Percentiles rank a stretch among this genome's conserved stretches.
Evolutionary conservation across 192 early-diverging fungal genomes (phyloP).

Genomic region (Thoreauomyces humboldtii): DNA sequence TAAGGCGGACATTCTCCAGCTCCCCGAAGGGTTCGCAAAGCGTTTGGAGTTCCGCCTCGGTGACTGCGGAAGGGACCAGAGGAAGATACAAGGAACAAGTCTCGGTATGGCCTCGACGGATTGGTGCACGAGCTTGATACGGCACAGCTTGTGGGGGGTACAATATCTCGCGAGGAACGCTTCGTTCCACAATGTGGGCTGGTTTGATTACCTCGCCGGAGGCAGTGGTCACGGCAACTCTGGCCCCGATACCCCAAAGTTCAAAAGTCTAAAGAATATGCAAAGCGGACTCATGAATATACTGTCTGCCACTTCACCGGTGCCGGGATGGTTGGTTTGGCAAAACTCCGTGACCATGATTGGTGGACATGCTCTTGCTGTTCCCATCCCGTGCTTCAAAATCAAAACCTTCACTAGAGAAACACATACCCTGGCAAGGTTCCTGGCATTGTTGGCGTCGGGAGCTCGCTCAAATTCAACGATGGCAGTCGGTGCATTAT

Average conservation of each 20-base stretch:
- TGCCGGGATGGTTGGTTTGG: too few relatives aligned
- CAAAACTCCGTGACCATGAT: too few relatives aligned
- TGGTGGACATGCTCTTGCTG: background rate
- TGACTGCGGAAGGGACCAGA: slow-evolving; percentile 15
- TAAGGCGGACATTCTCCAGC: slow-evolving; percentile 21
- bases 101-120: slow-evolving; percentile 4
- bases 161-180: too few relatives aligned
- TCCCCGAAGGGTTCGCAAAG: slow-evolving; percentile 9
- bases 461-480: slow-evolving; percentile 5
- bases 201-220: too few relatives aligned
- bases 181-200: too few relatives aligned
- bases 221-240: too few relatives aligned
- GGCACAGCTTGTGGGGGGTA: too few relatives aligned
- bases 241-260: too few relatives aligned
- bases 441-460: background rate
- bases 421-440: slow-evolving; percentile 13
- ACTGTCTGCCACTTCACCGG: too few relatives aligned
- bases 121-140: too few relatives aligned
- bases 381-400: background rate
- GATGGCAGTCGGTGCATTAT: slow-evolving; percentile 1
- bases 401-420: background rate
- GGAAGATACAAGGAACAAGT: slow-evolving; percentile 25
- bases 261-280: too few relatives aligned
- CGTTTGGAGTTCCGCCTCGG: background rate
- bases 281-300: too few relatives aligned